These are phyloP conservation scores for Cercospora sp. DNA, from an alignment of 2,329 filamentous ascomycete genomes.

Conservation along the genomic window DNA sequence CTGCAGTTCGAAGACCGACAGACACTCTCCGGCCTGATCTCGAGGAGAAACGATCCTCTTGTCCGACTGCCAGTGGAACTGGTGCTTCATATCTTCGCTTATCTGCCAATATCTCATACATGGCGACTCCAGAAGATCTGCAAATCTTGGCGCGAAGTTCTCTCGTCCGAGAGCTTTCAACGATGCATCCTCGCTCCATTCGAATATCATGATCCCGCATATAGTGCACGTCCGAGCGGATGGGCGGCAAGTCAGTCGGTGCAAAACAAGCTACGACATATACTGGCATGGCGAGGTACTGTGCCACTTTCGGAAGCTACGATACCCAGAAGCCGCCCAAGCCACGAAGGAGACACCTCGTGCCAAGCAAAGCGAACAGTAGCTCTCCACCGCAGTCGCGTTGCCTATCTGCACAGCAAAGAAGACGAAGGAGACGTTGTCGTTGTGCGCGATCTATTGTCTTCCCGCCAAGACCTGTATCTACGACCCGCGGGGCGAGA, in stretches of 20 bases:
- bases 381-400: slow-evolving; percentile 16
- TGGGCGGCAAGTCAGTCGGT: background rate
- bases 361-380: slow-evolving; percentile 5
- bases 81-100: slow-evolving; percentile 38
- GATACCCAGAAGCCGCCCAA: background rate
- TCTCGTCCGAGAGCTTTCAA: slow-evolving; percentile 31
- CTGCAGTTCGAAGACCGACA: slow-evolving; percentile 20
- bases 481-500: slow-evolving; percentile 21
- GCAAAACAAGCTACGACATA: slow-evolving; percentile 17
- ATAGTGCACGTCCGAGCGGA: slow-evolving; percentile 5
- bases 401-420: slow-evolving; percentile 22
- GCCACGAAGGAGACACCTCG: background rate
- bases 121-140: slow-evolving; percentile 39
- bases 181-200: slow-evolving; percentile 13
- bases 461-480: background rate
- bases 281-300: slow-evolving; percentile 21
- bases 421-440: slow-evolving; percentile 11
- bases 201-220: slow-evolving; percentile 17
- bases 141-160: slow-evolving; percentile 35
- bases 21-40: slow-evolving; percentile 12
- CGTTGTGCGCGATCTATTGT: slow-evolving; percentile 22
- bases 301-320: slow-evolving; percentile 20
- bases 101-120: slow-evolving; percentile 28
- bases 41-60: slow-evolving; percentile 37
- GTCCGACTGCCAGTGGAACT: slow-evolving; percentile 43